These are phyloP conservation scores for Sporothrix pallida DNA, from an alignment of 2,329 filamentous ascomycete species.

Conservation along the genomic window DNA sequence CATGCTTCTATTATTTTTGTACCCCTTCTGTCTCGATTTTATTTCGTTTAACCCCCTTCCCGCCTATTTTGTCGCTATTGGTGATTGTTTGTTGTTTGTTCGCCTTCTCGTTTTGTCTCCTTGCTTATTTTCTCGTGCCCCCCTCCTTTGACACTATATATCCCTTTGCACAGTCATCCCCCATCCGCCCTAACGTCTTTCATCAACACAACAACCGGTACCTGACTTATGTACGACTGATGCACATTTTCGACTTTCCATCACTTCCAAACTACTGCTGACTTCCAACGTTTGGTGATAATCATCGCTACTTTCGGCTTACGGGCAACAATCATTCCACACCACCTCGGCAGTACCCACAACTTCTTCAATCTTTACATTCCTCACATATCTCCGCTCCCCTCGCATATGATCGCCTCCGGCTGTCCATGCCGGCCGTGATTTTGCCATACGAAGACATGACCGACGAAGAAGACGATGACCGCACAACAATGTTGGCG, in stretches of 20 bases:
- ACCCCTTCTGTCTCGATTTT: background rate
- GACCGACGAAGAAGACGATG: constrained; percentile 27
- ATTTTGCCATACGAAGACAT: constrained; percentile 10
- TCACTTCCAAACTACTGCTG: no score
- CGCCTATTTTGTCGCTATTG: background rate
- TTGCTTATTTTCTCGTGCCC: background rate
- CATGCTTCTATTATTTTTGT: background rate
- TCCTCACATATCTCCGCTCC: background rate
- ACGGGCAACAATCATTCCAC: background rate
- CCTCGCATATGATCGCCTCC: background rate
- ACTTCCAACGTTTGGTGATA: background rate
- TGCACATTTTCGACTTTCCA: background rate
- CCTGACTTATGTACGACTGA: background rate
- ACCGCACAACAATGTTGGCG: constrained; percentile 29
- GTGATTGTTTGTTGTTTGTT: background rate
- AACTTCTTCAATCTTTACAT: background rate
- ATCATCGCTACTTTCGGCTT: background rate
- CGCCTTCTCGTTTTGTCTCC: constrained; percentile 6
- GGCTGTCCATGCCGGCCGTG: background rate
- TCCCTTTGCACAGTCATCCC: constrained; percentile 4
- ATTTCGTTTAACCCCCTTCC: no score
- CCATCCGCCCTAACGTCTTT: constrained; percentile 5
- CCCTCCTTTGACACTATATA: background rate
- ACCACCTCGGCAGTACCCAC: background rate
- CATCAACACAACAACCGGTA: background rate